Evolutionary conservation across 177 flowering plant genomes (phyloP).

Genomic region (Telopea speciosissima): DNA sequence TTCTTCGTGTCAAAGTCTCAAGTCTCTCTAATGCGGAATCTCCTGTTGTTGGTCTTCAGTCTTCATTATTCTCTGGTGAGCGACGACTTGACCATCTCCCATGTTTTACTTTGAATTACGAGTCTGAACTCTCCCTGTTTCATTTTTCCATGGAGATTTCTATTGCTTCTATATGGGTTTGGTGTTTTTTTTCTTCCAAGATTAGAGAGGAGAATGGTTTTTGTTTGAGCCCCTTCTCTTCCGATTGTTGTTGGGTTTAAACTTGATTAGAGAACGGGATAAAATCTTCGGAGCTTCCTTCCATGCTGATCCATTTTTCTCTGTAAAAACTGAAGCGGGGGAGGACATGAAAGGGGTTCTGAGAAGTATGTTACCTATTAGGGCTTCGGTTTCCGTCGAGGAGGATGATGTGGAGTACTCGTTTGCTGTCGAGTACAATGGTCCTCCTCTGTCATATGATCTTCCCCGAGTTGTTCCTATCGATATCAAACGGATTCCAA

Average conservation of each 20-base stretch:
- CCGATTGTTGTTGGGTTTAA: background rate
- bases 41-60: no score
- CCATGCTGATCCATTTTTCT: background rate
- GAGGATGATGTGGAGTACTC: conserved; percentile 41
- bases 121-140: no score
- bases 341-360: conserved; percentile 27
- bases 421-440: conserved; percentile 53
- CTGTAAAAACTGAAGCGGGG: background rate
- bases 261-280: background rate
- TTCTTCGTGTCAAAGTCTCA: no score
- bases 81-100: no score
- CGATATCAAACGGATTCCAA: conserved; percentile 36
- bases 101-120: no score
- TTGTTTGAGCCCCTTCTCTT: background rate
- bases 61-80: no score
- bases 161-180: no score
- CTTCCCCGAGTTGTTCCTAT: conserved; percentile 47
- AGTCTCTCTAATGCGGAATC: no score
- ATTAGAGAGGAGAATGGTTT: background rate
- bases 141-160: no score
- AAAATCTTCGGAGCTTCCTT: background rate
- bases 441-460: conserved; percentile 41
- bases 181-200: no score
- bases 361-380: conserved; percentile 33
- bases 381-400: conserved; percentile 14